Evolutionary conservation across 495 filamentous ascomycete genomes (phyloP).

Genomic region (Penicillium coprophilum): DNA sequence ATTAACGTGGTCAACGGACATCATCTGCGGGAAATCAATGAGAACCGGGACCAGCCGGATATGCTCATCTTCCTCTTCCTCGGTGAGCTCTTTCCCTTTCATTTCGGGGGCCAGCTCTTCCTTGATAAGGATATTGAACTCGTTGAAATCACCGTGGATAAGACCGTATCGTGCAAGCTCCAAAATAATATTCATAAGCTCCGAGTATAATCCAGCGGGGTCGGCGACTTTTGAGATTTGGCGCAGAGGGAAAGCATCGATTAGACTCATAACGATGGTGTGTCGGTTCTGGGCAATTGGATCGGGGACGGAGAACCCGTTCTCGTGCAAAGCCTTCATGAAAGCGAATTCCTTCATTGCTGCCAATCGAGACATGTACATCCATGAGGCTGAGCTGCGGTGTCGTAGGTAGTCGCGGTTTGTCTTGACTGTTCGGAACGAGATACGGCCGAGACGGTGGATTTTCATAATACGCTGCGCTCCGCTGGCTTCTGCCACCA

Average conservation of each 20-base stretch:
- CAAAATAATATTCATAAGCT: constrained; percentile 84
- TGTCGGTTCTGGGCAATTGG: constrained; percentile 86
- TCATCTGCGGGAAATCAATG: constrained; percentile 98
- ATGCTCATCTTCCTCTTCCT: constrained; percentile 33
- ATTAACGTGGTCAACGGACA: constrained; percentile 91
- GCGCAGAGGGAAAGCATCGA: constrained; percentile 86
- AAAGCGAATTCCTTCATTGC: constrained; percentile 91
- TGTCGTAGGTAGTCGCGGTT: constrained; percentile 95
- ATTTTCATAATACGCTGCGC: constrained; percentile 81
- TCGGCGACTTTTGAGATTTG: constrained; percentile 78
- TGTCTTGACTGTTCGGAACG: constrained; percentile 91
- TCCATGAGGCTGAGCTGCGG: constrained; percentile 77
- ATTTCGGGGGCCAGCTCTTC: constrained; percentile 55
- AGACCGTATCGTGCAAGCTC: constrained; percentile 81
- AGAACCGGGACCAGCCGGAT: constrained; percentile 61
- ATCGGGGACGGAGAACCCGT: constrained; percentile 85
- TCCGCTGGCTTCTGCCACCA: constrained; percentile 70
- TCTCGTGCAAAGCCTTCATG: constrained; percentile 79
- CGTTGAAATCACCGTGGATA: constrained; percentile 99
- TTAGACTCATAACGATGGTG: constrained; percentile 89
- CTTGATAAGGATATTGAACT: constrained; percentile 95
- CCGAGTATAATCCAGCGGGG: constrained; percentile 77
- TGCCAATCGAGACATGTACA: constrained; percentile 93
- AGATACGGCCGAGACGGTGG: constrained; percentile 91
- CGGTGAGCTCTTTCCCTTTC: constrained; percentile 35